Conservation (phyloP, 179 eudicot species). For the Silene coronaria region DNA sequence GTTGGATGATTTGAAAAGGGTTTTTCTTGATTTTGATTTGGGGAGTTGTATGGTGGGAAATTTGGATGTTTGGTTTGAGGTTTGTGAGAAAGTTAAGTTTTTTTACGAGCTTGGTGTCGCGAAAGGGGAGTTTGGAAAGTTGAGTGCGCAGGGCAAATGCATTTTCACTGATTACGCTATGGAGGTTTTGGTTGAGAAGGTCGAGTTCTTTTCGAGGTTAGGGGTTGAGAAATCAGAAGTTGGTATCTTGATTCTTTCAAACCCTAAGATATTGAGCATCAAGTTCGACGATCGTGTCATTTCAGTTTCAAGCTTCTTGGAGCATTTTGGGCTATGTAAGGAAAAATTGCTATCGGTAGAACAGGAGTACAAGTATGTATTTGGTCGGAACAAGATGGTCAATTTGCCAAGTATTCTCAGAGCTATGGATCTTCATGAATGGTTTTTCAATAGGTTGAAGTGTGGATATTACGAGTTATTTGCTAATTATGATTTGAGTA, state of each 20-base stretch:
- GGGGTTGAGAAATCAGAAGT: slow-evolving; percentile 39
- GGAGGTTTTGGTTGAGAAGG: slow-evolving; percentile 43
- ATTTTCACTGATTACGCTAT: slow-evolving; percentile 40
- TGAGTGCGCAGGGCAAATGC: slow-evolving; percentile 30
- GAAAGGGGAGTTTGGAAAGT: slow-evolving; percentile 44
- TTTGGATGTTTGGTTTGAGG: too few species aligned
- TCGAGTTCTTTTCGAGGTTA: slow-evolving; percentile 52
- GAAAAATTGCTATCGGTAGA: slow-evolving; percentile 25
- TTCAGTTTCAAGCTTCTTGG: slow-evolving; percentile 46
- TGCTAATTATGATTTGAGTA: slow-evolving; percentile 30
- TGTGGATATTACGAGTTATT: slow-evolving; percentile 33
- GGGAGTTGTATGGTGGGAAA: too few species aligned
- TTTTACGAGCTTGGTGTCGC: slow-evolving; percentile 63
- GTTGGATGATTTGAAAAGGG: slow-evolving; percentile 47
- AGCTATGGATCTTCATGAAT: slow-evolving; percentile 55
- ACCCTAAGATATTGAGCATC: slow-evolving; percentile 42
- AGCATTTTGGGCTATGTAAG: slow-evolving; percentile 44
- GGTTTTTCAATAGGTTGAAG: slow-evolving; percentile 53
- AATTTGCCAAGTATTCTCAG: slow-evolving; percentile 57
- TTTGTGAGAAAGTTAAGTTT: slow-evolving; percentile 45
- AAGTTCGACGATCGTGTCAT: slow-evolving; percentile 35
- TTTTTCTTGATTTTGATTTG: slow-evolving; percentile 47
- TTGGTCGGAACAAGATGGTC: slow-evolving; percentile 55
- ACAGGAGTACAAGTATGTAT: slow-evolving; percentile 39
- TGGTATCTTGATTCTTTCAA: slow-evolving; percentile 51